These are phyloP conservation scores for Neofusicoccum parvum DNA, from an alignment of 2,329 filamentous ascomycete species.

Conservation along the genomic window DNA sequence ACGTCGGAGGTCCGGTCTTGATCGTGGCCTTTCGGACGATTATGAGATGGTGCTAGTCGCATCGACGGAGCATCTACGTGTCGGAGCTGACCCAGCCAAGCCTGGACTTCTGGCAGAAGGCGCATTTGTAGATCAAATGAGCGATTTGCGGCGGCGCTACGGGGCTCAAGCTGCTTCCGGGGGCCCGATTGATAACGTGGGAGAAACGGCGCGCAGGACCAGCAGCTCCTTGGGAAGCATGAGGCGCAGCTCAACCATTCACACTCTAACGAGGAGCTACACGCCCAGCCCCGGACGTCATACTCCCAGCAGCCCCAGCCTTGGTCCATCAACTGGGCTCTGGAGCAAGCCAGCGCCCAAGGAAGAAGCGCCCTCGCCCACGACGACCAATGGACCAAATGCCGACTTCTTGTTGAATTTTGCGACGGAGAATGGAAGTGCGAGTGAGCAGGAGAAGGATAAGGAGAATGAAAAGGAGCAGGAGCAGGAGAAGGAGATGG, in stretches of 20 bases:
- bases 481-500: constrained; percentile 31
- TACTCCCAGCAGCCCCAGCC: constrained; percentile 26
- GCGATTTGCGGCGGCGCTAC: constrained; percentile 25
- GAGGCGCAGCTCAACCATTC: constrained; percentile 37
- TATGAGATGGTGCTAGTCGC: constrained; percentile 78
- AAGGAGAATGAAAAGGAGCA: constrained; percentile 26
- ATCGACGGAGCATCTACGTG: constrained; percentile 71
- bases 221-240: constrained; percentile 45
- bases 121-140: not conserved
- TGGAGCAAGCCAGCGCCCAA: constrained; percentile 40
- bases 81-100: constrained; percentile 47
- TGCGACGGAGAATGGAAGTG: constrained; percentile 24
- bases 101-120: constrained; percentile 22
- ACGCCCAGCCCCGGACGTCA: constrained; percentile 26
- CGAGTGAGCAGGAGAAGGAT: constrained; percentile 21
- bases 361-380: constrained; percentile 26
- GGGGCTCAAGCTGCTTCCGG: constrained; percentile 29
- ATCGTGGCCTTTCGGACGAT: constrained; percentile 54
- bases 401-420: constrained; percentile 40
- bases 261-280: constrained; percentile 28
- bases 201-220: constrained; percentile 33
- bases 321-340: constrained; percentile 34
- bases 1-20: constrained; percentile 44
- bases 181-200: constrained; percentile 34
- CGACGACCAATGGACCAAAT: constrained; percentile 30